Evolutionary conservation across 83 land plant genomes (phyloP).

Genomic region (Diphasiastrum complanatum): DNA sequence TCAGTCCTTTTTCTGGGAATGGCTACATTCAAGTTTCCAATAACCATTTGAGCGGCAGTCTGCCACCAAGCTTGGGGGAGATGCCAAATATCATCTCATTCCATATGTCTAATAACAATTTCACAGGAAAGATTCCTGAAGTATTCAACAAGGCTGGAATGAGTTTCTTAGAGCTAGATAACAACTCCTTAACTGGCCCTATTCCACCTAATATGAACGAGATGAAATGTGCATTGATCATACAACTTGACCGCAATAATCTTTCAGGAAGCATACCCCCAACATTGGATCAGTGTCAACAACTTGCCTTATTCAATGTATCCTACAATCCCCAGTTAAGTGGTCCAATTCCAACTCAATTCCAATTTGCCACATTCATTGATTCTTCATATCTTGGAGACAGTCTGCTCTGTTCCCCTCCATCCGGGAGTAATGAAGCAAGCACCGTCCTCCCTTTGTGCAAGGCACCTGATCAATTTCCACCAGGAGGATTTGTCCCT

Average conservation of each 20-base stretch:
- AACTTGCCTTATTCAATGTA: too few relatives aligned
- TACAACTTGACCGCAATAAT: slow-evolving; percentile 43
- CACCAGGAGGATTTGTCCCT: too few relatives aligned
- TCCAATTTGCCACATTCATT: too few relatives aligned
- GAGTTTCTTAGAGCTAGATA: slow-evolving; percentile 33
- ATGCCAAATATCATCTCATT: too few relatives aligned
- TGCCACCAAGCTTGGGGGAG: slow-evolving; percentile 25
- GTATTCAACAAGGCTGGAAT: slow-evolving; percentile 30
- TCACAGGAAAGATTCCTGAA: slow-evolving; percentile 44
- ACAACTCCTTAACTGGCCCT: slow-evolving; percentile 39
- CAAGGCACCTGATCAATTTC: too few relatives aligned
- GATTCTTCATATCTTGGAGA: too few relatives aligned
- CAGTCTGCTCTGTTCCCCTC: too few relatives aligned
- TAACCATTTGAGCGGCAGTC: slow-evolving; percentile 35
- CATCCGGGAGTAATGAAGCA: too few relatives aligned
- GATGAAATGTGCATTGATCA: slow-evolving; percentile 22
- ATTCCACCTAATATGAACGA: slow-evolving; percentile 50
- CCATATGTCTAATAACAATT: slow-evolving; percentile 29
- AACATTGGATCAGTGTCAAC: too few relatives aligned
- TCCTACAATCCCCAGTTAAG: too few relatives aligned
- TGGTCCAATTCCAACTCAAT: too few relatives aligned
- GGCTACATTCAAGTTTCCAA: slow-evolving; percentile 20
- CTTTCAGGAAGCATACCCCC: slow-evolving; percentile 56
- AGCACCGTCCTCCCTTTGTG: too few relatives aligned
- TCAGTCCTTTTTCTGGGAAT: slow-evolving; percentile 24